These are phyloP conservation scores for Dillenia turbinata DNA, from an alignment of 164 flowering plant genomes.

Conservation along the genomic window DNA sequence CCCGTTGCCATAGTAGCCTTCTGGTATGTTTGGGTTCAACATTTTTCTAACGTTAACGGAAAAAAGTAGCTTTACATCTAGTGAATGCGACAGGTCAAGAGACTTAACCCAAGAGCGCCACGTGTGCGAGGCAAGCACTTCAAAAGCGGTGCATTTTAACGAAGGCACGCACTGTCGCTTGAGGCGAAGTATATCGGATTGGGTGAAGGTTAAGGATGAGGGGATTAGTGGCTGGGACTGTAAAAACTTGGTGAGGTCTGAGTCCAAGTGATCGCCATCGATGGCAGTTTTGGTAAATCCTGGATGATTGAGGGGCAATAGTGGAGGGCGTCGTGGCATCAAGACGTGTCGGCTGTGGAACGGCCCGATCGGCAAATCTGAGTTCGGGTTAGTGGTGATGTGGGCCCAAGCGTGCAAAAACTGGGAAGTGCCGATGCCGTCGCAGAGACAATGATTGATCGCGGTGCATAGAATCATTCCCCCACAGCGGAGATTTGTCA, in stretches of 20 bases:
- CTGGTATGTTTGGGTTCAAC: slow-evolving; percentile 40
- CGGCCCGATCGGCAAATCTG: slow-evolving; percentile 30
- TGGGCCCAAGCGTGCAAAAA: slow-evolving; percentile 89
- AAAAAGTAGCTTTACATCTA: slow-evolving; percentile 71
- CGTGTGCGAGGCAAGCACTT: slow-evolving; percentile 78
- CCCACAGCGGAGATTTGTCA: slow-evolving; percentile 70
- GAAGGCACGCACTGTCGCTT: slow-evolving; percentile 61
- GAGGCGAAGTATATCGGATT: slow-evolving; percentile 49
- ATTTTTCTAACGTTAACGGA: slow-evolving; percentile 54
- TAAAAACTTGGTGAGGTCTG: slow-evolving; percentile 24
- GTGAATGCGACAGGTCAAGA: slow-evolving; percentile 31
- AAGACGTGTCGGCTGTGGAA: slow-evolving; percentile 61
- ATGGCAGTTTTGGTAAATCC: slow-evolving; percentile 34
- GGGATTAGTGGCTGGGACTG: slow-evolving; percentile 63
- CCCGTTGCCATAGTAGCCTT: slow-evolving; percentile 87
- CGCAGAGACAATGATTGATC: slow-evolving; percentile 80
- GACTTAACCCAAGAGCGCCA: slow-evolving; percentile 85
- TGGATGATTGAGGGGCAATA: slow-evolving; percentile 36
- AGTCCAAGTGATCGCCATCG: background rate
- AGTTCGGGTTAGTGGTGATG: slow-evolving; percentile 32
- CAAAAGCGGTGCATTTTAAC: slow-evolving; percentile 83
- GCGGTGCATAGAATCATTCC: slow-evolving; percentile 81
- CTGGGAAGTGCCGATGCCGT: slow-evolving; percentile 83
- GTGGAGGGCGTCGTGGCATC: slow-evolving; percentile 38
- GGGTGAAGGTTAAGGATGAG: slow-evolving; percentile 50